Evolutionary conservation across 2,329 filamentous ascomycete genomes (phyloP).

Genomic region (Xylogone sp.): DNA sequence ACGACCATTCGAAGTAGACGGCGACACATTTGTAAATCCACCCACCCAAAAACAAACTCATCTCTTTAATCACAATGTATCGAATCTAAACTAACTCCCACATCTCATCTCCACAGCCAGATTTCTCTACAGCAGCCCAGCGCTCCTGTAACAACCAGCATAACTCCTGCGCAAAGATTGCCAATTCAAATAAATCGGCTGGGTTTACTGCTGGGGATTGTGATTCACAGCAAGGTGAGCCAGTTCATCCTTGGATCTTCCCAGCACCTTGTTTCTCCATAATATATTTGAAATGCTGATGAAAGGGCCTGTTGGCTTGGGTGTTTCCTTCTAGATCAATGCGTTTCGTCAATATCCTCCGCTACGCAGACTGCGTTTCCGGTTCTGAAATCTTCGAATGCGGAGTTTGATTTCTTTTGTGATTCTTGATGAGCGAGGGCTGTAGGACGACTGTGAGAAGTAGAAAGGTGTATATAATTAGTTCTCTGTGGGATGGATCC

Average conservation of each 20-base stretch:
- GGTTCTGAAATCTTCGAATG: background rate
- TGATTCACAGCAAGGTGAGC: constrained; percentile 13
- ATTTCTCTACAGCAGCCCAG: constrained; percentile 8
- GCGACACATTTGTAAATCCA: constrained; percentile 10
- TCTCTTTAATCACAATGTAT: background rate
- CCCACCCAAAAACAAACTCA: too few species aligned
- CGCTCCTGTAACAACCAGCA: constrained; percentile 15
- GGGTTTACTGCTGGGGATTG: constrained; percentile 10
- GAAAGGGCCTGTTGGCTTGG: too few species aligned
- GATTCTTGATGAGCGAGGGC: too few species aligned
- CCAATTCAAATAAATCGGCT: constrained; percentile 9
- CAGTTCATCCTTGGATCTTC: background rate
- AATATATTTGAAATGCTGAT: background rate
- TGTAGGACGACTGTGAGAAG: too few species aligned
- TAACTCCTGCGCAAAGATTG: constrained; percentile 13
- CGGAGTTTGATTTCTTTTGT: background rate
- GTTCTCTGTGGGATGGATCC: too few species aligned
- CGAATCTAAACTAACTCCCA: background rate
- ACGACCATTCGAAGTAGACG: constrained; percentile 12
- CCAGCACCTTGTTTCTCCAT: background rate
- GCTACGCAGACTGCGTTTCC: background rate
- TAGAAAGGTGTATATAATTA: too few species aligned
- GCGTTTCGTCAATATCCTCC: background rate
- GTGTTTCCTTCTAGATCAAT: background rate
- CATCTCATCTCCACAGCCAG: background rate